Base-by-base conservation (phyloP, 805 yeast genomes). In the Lipomyces sp. region DNA sequence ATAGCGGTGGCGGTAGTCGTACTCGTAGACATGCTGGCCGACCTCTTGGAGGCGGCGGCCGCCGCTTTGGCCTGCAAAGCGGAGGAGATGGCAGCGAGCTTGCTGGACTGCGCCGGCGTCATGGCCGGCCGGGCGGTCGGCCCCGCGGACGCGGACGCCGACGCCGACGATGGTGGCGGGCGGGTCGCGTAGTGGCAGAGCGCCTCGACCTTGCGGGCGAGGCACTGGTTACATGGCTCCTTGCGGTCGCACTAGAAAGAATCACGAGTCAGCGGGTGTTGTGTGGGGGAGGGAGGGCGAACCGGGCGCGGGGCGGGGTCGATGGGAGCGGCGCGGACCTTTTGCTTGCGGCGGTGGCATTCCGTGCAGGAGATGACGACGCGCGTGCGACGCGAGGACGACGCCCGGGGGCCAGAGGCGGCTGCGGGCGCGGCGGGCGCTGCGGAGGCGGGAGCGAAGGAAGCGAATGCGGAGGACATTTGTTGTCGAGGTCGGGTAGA, bases 331-430 rank as follows among this genome's bases (percentile, higher is more conserved):
- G 41, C 31, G 11, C 19, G 4, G 32, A 47, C 58, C 41, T 50
- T 53, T 31, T 53, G 58, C 48, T 53, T 53, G n/a, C 58, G 37
- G 41, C 58, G 55, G 31, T 53, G 58, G 44, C 58, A 53, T 33
- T 53, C 58, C 5, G 55, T 50, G 44, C 58, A 53, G 24, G 58
- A 53, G 23, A 51, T 46, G 33, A 53, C 52, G 42, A 47, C 43
- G 22, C 58, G 51, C 23, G 52, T 39, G 33, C 56, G 53, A 6
- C 54, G 46, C 28, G 52, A 19, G 11, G 46, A 24, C 10, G 23
- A 26, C 13, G 24, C 18, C 14, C 35, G 22, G 18, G 13, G 18
- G 13, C 18, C 16, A 39, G 31, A 13, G 16, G 36, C 46, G 28
- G 31, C 45, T 26, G 29, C 10, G 29, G 29, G 6, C 10, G 29